A percentile compares a stretch with the other conserved stretches of the same genome.
These are phyloP conservation scores for Cytospora chrysosperma DNA, from an alignment of 2,329 filamentous ascomycete species.

Conservation along the genomic window DNA sequence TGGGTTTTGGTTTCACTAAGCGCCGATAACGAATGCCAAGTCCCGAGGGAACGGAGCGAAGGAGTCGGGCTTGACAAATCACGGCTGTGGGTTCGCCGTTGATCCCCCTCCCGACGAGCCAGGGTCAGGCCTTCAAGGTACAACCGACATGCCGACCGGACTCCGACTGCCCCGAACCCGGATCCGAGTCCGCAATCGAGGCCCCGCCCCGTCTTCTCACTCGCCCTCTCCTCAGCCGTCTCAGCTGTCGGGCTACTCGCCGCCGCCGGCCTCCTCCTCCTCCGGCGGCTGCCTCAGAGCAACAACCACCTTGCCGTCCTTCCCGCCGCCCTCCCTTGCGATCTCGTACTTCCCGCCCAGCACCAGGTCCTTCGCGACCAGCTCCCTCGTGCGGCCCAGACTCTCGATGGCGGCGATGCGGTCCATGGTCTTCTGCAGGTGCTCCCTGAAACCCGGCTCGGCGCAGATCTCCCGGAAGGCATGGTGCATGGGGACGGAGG, in stretches of 20 bases:
- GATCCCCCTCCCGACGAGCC: neutral
- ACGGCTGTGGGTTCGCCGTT: neutral
- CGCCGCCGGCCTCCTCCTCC: constrained; percentile 34
- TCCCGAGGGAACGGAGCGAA: neutral
- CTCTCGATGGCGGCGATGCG: constrained; percentile 92
- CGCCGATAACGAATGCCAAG: neutral
- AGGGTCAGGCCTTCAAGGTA: neutral
- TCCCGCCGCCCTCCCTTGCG: constrained; percentile 35
- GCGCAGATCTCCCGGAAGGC: constrained; percentile 84
- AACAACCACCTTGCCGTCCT: constrained; percentile 41
- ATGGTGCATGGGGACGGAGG: constrained; percentile 93
- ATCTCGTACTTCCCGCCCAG: constrained; percentile 78
- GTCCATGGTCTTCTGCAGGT: constrained; percentile 78
- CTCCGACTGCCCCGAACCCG: neutral
- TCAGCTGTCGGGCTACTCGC: neutral
- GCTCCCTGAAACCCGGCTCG: constrained; percentile 74
- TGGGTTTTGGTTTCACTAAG: constrained; percentile 2
- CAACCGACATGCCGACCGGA: neutral
- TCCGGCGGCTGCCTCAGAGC: constrained; percentile 36
- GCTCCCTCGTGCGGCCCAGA: constrained; percentile 85
- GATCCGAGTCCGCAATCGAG: neutral
- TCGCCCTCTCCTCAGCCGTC: neutral
- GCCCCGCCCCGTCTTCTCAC: neutral
- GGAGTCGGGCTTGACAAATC: neutral
- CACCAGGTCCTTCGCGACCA: constrained; percentile 94